Base-by-base conservation (phyloP, 2,329 filamentous ascomycete genomes). In the Botrytis paeoniae region DNA sequence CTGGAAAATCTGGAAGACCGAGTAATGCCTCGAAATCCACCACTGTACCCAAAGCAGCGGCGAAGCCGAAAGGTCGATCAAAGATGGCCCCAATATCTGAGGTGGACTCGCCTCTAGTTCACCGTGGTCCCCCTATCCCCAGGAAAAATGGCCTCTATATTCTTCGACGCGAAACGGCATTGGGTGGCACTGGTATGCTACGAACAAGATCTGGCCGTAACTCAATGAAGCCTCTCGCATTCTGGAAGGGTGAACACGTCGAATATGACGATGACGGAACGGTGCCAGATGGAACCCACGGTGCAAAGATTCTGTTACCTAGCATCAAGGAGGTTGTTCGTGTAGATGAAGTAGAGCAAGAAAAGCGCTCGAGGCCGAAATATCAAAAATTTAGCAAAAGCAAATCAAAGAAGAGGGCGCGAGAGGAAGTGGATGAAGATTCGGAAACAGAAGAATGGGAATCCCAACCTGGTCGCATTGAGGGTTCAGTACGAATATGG, bases 231-330 rank as follows among this genome's bases (percentile, higher is more conserved):
- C 96, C 95, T 0, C 83, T 98, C 48, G 89, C 93, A 39, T 97
- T 88, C 80, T 98, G 95, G 95, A 90, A 90, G 78, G 94, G 94
- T 76, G 95, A 98, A 81, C 89, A 88, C 71, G 89, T 92, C 64
- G 88, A 94, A 35, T 93, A 91, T 69, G 85, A 87, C 29, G 87
- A 89, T 37, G 89, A 90, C 66, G 82, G 82, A 61, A 83, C 84
- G 41, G 87, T 87, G 84, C 73, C 81, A 85, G 68, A 77, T 76
- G 71, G 61, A 25, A 79, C 82, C 54, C 85, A 86, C 6, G 70
- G 60, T 20, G 54, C 72, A n/a, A 85, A 86, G 59, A 91, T 92
- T 77, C 84, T 91, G n/a, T 81, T 93, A 66, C 88, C 89, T 1
- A 90, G 88, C 20, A 91, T 95, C 77, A 92, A 93, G 79, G 92